A percentile compares a stretch with the other conserved stretches of the same genome.
phyloP scores from a whole-genome alignment of 2,329 filamentous ascomycete genomes.

The Cephalotrichum gorgonifer region DNA sequence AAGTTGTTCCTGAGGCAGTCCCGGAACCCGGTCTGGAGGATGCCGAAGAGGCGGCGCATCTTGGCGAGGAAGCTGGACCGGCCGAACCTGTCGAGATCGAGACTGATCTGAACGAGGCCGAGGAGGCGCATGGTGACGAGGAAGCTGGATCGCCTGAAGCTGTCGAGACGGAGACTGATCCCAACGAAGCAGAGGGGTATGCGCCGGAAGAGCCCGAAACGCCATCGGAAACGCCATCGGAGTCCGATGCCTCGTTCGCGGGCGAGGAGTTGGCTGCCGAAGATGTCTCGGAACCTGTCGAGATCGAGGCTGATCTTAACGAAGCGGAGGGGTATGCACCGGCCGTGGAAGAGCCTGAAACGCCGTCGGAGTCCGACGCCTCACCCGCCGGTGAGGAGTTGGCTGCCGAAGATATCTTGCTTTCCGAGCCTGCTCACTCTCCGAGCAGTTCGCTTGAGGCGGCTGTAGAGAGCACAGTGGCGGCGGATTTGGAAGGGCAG shows the following conservation, averaged over 20 bases:
- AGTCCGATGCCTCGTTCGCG: background rate
- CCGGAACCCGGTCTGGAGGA: conserved; percentile 10
- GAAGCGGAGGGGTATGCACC: background rate
- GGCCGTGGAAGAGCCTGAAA: background rate
- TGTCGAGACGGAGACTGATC: conserved; percentile 9
- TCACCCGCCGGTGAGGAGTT: background rate
- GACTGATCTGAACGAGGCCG: conserved; percentile 10
- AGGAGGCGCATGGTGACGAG: conserved; percentile 18
- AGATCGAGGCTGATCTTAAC: background rate
- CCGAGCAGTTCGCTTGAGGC: too few relatives aligned
- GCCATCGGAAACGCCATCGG: background rate
- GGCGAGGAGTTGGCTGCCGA: background rate
- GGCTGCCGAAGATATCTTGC: background rate
- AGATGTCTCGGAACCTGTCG: background rate
- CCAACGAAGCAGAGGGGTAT: conserved; percentile 9
- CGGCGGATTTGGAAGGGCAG: background rate
- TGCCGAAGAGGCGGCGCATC: conserved; percentile 14
- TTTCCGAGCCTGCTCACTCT: background rate
- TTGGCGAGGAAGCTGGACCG: conserved; percentile 14
- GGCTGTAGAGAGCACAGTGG: background rate
- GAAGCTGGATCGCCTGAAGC: conserved; percentile 12
- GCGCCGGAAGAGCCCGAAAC: background rate
- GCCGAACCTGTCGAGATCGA: conserved; percentile 11
- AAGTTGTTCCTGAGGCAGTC: conserved; percentile 8
- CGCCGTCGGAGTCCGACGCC: background rate